These are phyloP conservation scores for Cucurbita maxima DNA, from an alignment of 306 rosid genomes.

Conservation along the genomic window DNA sequence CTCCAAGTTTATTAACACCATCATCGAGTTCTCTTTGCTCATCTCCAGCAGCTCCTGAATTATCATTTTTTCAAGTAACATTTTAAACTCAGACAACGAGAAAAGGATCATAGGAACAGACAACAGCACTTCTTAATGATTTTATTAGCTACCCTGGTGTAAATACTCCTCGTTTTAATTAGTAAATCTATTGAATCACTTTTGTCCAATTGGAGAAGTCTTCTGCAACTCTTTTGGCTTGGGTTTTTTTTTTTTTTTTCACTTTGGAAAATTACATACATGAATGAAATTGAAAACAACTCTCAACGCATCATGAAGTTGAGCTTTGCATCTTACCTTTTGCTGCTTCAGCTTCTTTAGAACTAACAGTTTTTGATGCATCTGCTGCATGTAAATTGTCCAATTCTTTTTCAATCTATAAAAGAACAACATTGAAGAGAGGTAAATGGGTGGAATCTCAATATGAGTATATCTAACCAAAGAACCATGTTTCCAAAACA, in stretches of 20 bases:
- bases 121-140: background rate
- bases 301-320: background rate
- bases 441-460: background rate
- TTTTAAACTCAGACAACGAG: background rate
- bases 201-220: background rate
- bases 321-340: background rate
- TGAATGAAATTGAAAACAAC: background rate
- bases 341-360: background rate
- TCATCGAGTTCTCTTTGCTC: background rate
- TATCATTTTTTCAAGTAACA: background rate
- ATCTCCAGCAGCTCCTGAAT: conserved; percentile 8
- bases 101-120: background rate
- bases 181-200: background rate
- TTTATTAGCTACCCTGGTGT: background rate
- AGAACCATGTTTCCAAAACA: background rate
- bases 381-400: background rate
- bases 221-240: background rate
- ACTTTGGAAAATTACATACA: background rate
- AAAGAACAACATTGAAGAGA: background rate
- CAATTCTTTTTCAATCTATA: background rate
- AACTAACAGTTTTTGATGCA: background rate
- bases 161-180: background rate
- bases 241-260: background rate
- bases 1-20: background rate
- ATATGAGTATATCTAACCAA: background rate